phyloP scores from a whole-genome alignment of 129 eudicot genomes.

The Smallanthus sonchifolius region DNA sequence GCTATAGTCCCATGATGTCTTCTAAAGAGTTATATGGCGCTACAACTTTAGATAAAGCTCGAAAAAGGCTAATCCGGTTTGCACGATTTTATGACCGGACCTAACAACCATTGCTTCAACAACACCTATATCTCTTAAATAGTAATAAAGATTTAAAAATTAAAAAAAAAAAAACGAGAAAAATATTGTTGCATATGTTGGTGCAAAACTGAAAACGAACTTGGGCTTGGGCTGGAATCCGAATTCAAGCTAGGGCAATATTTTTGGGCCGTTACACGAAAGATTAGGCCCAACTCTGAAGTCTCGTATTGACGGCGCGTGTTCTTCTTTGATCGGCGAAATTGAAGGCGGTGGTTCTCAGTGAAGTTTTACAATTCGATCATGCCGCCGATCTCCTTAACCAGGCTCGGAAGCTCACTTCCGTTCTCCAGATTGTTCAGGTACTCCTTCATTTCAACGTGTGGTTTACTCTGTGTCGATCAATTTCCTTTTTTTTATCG shows the following conservation, averaged over 20 bases:
- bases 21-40: too few species aligned
- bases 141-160: too few species aligned
- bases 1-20: too few species aligned
- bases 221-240: not conserved
- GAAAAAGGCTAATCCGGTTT: too few species aligned
- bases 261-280: not conserved
- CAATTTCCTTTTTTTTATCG: not conserved
- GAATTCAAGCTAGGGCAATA: not conserved
- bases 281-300: too few species aligned
- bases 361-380: not conserved
- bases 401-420: slow-evolving; percentile 35
- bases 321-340: not conserved
- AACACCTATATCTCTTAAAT: too few species aligned
- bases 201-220: not conserved
- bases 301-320: not conserved
- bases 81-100: too few species aligned
- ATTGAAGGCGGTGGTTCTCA: slow-evolving; percentile 7
- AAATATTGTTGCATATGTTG: too few species aligned
- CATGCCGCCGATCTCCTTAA: slow-evolving; percentile 43
- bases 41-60: too few species aligned
- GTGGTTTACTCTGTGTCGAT: not conserved
- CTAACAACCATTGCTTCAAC: too few species aligned
- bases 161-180: too few species aligned
- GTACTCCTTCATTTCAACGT: slow-evolving; percentile 18
- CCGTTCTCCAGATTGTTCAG: slow-evolving; percentile 63